Conservation (phyloP, 805 yeast genomes). For the Metschnikowia anglica region DNA sequence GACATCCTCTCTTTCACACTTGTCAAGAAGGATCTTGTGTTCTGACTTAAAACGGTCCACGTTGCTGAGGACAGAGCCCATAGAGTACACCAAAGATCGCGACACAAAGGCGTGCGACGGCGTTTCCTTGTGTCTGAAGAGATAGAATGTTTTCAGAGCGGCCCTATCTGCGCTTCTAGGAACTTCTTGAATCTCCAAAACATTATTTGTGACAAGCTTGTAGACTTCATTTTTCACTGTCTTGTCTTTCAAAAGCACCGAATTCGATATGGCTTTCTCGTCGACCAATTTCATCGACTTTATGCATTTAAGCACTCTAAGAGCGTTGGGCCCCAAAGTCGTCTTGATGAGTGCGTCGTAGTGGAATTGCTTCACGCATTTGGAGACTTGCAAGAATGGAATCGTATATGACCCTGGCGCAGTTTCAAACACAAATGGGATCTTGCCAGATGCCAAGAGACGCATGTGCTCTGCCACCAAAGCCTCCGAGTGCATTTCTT, state of each 20-base stretch:
- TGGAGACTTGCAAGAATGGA: slow-evolving; percentile 55
- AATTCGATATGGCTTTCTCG: slow-evolving; percentile 75
- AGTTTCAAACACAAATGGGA: slow-evolving; percentile 62
- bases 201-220: slow-evolving; percentile 63
- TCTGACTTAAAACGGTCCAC: slow-evolving; percentile 55
- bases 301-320: slow-evolving; percentile 76
- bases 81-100: slow-evolving; percentile 49
- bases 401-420: slow-evolving; percentile 57
- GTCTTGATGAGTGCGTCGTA: slow-evolving; percentile 59
- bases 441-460: slow-evolving; percentile 50
- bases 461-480: slow-evolving; percentile 65
- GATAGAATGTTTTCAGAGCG: slow-evolving; percentile 80
- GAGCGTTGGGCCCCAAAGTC: slow-evolving; percentile 63
- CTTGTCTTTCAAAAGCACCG: slow-evolving; percentile 73
- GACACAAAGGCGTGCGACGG: slow-evolving; percentile 35
- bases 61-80: slow-evolving; percentile 50
- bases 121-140: slow-evolving; percentile 63
- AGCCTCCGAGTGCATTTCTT: slow-evolving; percentile 22
- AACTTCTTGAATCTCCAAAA: slow-evolving; percentile 87
- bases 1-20: slow-evolving; percentile 88
- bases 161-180: slow-evolving; percentile 91
- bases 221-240: slow-evolving; percentile 72
- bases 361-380: slow-evolving; percentile 46
- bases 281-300: slow-evolving; percentile 70
- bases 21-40: slow-evolving; percentile 67